phyloP scores from a whole-genome alignment of 306 rosid genomes.

The Sphenostylis stenocarpa region DNA sequence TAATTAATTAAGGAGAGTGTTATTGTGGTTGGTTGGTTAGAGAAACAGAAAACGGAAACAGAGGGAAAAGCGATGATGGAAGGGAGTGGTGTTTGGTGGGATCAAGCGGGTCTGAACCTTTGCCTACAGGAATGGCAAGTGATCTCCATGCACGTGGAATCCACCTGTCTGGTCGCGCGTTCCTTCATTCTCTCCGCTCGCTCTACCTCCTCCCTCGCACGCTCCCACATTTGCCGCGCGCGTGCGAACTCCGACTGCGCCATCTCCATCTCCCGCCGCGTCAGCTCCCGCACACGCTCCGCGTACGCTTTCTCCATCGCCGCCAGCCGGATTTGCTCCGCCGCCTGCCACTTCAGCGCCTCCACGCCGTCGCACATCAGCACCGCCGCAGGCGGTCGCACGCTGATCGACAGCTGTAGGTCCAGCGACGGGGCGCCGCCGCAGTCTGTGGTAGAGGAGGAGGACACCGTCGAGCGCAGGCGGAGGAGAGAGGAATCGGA shows the following conservation, averaged over 20 bases:
- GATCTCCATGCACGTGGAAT: conserved; percentile 91
- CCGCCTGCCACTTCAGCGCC: conserved; percentile 89
- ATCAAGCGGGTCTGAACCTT: conserved; percentile 66
- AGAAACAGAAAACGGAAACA: neutral
- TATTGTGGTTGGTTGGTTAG: conserved; percentile 20
- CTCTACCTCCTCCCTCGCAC: conserved; percentile 85
- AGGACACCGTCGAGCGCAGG: conserved; percentile 46
- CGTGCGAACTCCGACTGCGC: conserved; percentile 89
- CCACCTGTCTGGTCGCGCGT: conserved; percentile 60
- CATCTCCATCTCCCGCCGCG: conserved; percentile 90
- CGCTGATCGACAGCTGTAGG: conserved; percentile 82
- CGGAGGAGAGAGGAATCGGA: conserved; percentile 53
- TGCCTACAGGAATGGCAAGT: conserved; percentile 96
- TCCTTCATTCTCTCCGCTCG: conserved; percentile 81
- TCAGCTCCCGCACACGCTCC: conserved; percentile 81
- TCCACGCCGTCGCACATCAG: conserved; percentile 51
- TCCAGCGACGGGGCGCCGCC: conserved; percentile 55
- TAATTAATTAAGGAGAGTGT: neutral
- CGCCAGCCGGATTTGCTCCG: conserved; percentile 89
- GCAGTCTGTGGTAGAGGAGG: conserved; percentile 21
- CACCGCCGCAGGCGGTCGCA: conserved; percentile 43
- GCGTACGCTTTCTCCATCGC: conserved; percentile 96
- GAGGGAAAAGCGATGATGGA: neutral
- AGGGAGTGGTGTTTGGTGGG: neutral
- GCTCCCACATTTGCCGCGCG: conserved; percentile 94